These are phyloP conservation scores for Sorghum bicolor DNA, from an alignment of 176 grass and related monocot genomes.

Conservation along the genomic window Sorghum_bicolor_NCBIv3 NC_012875.2:50183501-50184000, in stretches of 20 bases:
- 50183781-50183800: not conserved
- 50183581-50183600: not conserved
- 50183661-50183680: conserved; percentile 33
- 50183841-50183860: not conserved
- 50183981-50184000: not conserved
- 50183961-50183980: not conserved
- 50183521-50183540: not conserved
- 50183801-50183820: not conserved
- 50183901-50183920: not conserved
- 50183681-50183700: not conserved
- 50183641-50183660: not conserved
- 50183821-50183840: not conserved
- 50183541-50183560: not conserved
- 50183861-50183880: not conserved
- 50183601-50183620: conserved; percentile 19
- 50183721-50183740: not conserved
- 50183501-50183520: not conserved
- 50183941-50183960: not conserved
- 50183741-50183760: not conserved
- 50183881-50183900: not conserved
- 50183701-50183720: not conserved
- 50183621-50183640: no score
- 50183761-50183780: not conserved
- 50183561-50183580: not conserved
- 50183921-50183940: no score